Percentiles rank a stretch among this genome's conserved stretches.
phyloP scores from a whole-genome alignment of 176 grass and related monocot genomes.

The Lolium perenne region DNA sequence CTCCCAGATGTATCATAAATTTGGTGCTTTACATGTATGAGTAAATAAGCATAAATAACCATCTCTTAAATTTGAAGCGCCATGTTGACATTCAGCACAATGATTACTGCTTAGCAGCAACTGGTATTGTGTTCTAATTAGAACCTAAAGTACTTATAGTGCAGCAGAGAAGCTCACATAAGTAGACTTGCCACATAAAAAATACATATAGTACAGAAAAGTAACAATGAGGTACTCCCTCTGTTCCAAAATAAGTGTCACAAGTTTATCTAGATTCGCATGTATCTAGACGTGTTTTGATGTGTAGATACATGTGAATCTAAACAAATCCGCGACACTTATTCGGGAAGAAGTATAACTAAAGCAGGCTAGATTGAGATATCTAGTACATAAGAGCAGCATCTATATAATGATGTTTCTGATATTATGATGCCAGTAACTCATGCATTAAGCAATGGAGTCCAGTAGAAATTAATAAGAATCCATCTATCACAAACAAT shows the following conservation, averaged over 20 bases:
- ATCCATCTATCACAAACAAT: slow-evolving; percentile 12
- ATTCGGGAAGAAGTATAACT: background rate
- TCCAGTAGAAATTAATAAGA: background rate
- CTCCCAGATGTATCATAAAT: background rate
- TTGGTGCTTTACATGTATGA: background rate
- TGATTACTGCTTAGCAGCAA: background rate
- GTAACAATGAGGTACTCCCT: background rate
- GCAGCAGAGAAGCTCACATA: background rate
- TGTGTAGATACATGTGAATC: too few species aligned
- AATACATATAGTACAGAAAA: background rate
- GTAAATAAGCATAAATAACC: background rate
- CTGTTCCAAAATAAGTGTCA: too few species aligned
- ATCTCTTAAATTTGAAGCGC: background rate
- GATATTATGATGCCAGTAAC: background rate
- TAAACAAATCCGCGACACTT: too few species aligned
- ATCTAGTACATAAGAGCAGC: background rate
- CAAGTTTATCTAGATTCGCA: too few species aligned
- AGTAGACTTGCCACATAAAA: background rate
- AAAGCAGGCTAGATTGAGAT: background rate
- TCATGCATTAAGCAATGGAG: background rate
- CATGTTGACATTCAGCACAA: background rate
- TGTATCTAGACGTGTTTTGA: too few species aligned
- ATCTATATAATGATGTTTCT: background rate
- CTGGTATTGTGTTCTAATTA: background rate
- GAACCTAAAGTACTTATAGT: background rate